A percentile compares a stretch with the other conserved stretches of the same genome.
These are phyloP conservation scores for Immersiporthe knoxdaviesiana DNA, from an alignment of 2,329 filamentous ascomycete species.

Conservation along the genomic window DNA sequence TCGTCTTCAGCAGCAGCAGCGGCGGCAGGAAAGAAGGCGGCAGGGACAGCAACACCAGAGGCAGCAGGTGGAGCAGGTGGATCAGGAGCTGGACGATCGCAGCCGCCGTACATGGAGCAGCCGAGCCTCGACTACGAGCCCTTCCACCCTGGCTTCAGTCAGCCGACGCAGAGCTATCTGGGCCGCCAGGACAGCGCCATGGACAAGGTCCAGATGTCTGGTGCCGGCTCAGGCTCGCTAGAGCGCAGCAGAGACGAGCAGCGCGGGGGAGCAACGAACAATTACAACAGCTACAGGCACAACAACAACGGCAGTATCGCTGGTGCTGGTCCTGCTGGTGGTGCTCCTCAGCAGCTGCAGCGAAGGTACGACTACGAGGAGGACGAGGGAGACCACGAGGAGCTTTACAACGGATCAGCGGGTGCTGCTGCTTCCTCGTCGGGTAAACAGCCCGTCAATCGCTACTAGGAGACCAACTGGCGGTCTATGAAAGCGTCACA, in stretches of 20 bases:
- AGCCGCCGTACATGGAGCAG: constrained; percentile 38
- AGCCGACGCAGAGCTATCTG: constrained; percentile 40
- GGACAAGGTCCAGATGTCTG: constrained; percentile 48
- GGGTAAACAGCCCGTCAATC: constrained; percentile 31
- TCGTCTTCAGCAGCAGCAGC: constrained; percentile 1
- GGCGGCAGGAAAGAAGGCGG: constrained; percentile 15
- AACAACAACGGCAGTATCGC: background rate
- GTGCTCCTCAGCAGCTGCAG: constrained; percentile 3
- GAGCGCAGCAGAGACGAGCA: constrained; percentile 7
- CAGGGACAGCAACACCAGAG: background rate
- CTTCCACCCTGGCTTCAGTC: constrained; percentile 43
- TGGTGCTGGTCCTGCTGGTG: background rate
- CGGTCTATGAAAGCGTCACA: constrained; percentile 4
- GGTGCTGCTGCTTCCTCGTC: constrained; percentile 15
- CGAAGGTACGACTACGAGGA: constrained; percentile 26
- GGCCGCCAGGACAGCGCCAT: constrained; percentile 46
- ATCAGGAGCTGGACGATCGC: constrained; percentile 12
- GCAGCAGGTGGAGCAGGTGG: background rate
- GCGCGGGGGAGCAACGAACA: background rate
- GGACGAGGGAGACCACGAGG: constrained; percentile 9
- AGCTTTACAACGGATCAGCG: constrained; percentile 14
- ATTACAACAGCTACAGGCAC: background rate
- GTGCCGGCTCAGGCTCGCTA: constrained; percentile 34
- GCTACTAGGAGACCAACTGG: constrained; percentile 27
- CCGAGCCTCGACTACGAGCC: constrained; percentile 43